Evolutionary conservation across 257 asterid species (phyloP).

Genomic region (Echium plantagineum): DNA sequence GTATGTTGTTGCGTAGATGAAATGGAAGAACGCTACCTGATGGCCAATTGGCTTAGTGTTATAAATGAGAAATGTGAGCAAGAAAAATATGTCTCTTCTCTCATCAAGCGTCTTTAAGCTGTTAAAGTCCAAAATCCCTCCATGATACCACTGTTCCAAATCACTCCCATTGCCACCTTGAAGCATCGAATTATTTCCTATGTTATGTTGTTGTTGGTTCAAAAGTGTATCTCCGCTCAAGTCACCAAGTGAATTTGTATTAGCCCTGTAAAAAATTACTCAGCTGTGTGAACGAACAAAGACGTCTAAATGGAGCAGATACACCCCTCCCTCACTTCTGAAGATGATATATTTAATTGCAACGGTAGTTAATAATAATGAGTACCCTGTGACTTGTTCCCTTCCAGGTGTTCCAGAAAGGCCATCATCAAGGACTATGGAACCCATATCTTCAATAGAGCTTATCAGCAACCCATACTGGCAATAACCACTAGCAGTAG

Average conservation of each 20-base stretch:
- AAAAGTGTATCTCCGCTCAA: slow-evolving; percentile 31
- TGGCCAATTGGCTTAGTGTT: slow-evolving; percentile 96
- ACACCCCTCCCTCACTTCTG: background rate
- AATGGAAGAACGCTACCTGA: slow-evolving; percentile 42
- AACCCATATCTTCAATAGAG: slow-evolving; percentile 44
- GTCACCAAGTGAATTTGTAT: slow-evolving; percentile 9
- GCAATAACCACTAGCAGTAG: slow-evolving; percentile 52
- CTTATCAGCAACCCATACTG: slow-evolving; percentile 74
- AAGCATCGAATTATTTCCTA: slow-evolving; percentile 23
- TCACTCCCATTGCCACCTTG: slow-evolving; percentile 31
- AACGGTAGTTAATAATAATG: slow-evolving; percentile 5
- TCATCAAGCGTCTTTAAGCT: slow-evolving; percentile 71
- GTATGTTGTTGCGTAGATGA: background rate
- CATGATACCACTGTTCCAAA: slow-evolving; percentile 36
- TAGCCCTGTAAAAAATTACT: background rate
- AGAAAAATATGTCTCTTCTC: slow-evolving; percentile 62
- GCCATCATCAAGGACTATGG: slow-evolving; percentile 28
- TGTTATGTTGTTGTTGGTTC: slow-evolving; percentile 27
- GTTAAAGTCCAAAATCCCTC: slow-evolving; percentile 56
- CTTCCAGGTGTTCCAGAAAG: slow-evolving; percentile 37
- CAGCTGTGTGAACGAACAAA: background rate
- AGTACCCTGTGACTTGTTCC: slow-evolving; percentile 51
- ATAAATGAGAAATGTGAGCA: slow-evolving; percentile 72
- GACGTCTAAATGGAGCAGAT: background rate
- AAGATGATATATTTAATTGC: background rate